Percentiles rank a stretch among this genome's conserved stretches.
Conservation (phyloP, 2,329 filamentous ascomycete species). For the Coleophoma crateriformis region DNA sequence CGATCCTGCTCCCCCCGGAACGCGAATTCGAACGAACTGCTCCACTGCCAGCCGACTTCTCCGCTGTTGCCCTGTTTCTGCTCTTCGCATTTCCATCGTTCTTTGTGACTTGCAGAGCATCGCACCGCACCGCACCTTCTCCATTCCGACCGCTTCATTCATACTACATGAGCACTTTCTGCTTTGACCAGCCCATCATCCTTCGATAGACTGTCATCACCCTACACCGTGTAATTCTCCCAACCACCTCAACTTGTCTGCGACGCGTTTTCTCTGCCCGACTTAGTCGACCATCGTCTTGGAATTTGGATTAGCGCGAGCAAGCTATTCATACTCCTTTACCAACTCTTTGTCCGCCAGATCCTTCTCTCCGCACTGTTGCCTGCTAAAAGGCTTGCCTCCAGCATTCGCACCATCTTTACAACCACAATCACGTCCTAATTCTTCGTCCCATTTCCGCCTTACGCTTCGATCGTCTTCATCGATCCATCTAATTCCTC, state of each 20-base stretch:
- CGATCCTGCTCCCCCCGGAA: no score
- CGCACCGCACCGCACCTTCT: slow-evolving; percentile 9
- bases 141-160: background rate
- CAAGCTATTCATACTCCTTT: slow-evolving; percentile 15
- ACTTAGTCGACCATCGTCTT: slow-evolving; percentile 17
- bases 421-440: slow-evolving; percentile 17
- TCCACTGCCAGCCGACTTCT: no score
- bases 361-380: slow-evolving; percentile 15
- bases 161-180: background rate
- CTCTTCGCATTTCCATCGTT: slow-evolving; percentile 15
- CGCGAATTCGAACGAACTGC: no score
- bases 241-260: slow-evolving; percentile 1
- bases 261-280: slow-evolving; percentile 16
- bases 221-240: slow-evolving; percentile 15
- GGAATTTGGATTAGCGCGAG: slow-evolving; percentile 7
- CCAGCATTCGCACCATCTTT: slow-evolving; percentile 15
- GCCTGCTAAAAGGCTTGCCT: slow-evolving; percentile 22
- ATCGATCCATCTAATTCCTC: slow-evolving; percentile 21
- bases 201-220: slow-evolving; percentile 1
- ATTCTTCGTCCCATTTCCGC: slow-evolving; percentile 17
- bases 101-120: slow-evolving; percentile 24
- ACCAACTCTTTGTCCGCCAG: slow-evolving; percentile 3
- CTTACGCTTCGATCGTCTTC: slow-evolving; percentile 9
- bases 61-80: background rate
- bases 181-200: background rate